Evolutionary conservation across 495 filamentous ascomycete species (phyloP).

Genomic region (Xylaria acuta): DNA sequence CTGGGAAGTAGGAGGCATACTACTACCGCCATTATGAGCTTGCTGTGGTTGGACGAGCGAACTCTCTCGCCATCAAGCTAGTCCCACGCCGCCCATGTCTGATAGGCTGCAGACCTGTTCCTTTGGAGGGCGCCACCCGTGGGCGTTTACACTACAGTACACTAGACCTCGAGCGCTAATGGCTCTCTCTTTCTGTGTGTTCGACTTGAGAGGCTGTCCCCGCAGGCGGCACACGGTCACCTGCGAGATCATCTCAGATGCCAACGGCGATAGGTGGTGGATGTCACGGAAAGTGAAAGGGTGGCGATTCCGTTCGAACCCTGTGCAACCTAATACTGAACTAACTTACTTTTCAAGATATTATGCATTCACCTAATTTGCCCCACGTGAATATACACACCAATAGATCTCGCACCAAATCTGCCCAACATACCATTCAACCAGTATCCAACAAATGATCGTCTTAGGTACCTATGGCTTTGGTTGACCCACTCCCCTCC

Average conservation of each 20-base stretch:
- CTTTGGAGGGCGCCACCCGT: neutral
- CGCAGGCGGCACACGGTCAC: slow-evolving; percentile 5
- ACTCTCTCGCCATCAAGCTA: neutral
- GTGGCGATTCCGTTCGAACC: neutral
- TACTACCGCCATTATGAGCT: neutral
- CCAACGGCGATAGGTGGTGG: slow-evolving; percentile 8
- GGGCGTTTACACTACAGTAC: too few species aligned
- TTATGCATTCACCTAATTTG: neutral
- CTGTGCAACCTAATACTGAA: neutral
- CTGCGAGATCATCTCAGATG: slow-evolving; percentile 10
- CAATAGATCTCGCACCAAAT: neutral
- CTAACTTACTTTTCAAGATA: neutral
- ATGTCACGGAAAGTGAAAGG: neutral
- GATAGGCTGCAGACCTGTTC: slow-evolving; percentile 12
- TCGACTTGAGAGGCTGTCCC: neutral
- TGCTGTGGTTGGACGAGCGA: slow-evolving; percentile 15
- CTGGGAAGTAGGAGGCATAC: slow-evolving; percentile 2
- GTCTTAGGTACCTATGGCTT: slow-evolving; percentile 7
- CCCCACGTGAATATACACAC: neutral
- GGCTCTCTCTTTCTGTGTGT: neutral
- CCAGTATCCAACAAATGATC: slow-evolving; percentile 4
- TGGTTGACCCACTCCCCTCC: neutral
- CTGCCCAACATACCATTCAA: slow-evolving; percentile 15
- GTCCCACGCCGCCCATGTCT: neutral
- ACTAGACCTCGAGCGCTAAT: neutral